These are phyloP conservation scores for Erodium maritimum DNA, from an alignment of 345 rosid genomes.

Conservation along the genomic window DNA sequence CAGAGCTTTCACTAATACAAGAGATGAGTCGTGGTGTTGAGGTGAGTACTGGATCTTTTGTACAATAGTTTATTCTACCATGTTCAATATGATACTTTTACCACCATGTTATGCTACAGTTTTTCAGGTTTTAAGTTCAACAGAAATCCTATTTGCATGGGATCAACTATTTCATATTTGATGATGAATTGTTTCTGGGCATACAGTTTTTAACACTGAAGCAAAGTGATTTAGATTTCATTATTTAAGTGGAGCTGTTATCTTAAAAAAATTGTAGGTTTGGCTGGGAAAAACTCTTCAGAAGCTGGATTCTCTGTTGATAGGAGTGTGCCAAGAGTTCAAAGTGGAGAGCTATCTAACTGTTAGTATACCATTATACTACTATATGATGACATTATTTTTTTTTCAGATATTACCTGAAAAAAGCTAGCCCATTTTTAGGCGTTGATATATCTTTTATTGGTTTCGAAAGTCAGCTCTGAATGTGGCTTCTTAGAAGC, in stretches of 20 bases:
- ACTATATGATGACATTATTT: neutral
- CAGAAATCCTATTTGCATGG: neutral
- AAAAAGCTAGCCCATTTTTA: too few species aligned
- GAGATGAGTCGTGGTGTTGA: slow-evolving; percentile 97
- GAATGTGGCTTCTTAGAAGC: too few species aligned
- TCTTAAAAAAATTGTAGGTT: slow-evolving; percentile 39
- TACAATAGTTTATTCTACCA: slow-evolving; percentile 1
- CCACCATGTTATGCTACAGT: neutral
- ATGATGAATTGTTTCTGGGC: neutral
- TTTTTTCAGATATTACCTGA: neutral
- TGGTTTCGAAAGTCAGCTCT: too few species aligned
- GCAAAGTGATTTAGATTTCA: neutral
- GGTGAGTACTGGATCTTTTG: slow-evolving; percentile 31
- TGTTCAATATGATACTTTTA: slow-evolving; percentile 1
- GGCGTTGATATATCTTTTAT: too few species aligned
- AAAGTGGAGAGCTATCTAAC: slow-evolving; percentile 75
- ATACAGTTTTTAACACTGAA: neutral
- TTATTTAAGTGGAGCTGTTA: neutral
- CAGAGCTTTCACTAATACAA: slow-evolving; percentile 75
- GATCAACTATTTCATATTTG: neutral
- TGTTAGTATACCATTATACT: slow-evolving; percentile 41
- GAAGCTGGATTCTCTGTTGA: slow-evolving; percentile 79
- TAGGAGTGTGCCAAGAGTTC: slow-evolving; percentile 94
- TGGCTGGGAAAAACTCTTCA: slow-evolving; percentile 98
- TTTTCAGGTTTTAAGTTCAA: neutral